Evolutionary conservation across 2,329 filamentous ascomycete genomes (phyloP).

Genomic region (Fusarium sp.): DNA sequence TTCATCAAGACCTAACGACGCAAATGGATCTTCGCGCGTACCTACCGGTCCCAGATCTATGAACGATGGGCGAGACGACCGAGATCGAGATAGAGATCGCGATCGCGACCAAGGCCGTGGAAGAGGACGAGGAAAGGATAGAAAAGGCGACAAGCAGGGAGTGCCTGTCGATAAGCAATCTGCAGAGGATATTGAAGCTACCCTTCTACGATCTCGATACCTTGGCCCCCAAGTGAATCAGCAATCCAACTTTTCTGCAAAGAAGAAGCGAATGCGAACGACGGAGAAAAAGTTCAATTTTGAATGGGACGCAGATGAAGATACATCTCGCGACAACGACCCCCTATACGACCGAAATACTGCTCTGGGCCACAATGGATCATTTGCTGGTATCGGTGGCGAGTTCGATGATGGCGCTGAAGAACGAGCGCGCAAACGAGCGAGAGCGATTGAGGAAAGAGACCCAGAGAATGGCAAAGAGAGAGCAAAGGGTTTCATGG

Average conservation of each 20-base stretch:
- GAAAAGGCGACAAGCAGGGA: slow-evolving; percentile 52
- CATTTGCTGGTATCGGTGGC: slow-evolving; percentile 63
- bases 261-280: slow-evolving; percentile 93
- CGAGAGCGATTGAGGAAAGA: slow-evolving; percentile 77
- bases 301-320: slow-evolving; percentile 95
- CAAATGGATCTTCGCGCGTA: slow-evolving; percentile 51
- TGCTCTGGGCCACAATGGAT: slow-evolving; percentile 48
- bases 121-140: slow-evolving; percentile 53
- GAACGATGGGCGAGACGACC: slow-evolving; percentile 53
- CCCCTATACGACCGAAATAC: slow-evolving; percentile 71
- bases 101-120: slow-evolving; percentile 23
- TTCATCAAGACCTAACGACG: slow-evolving; percentile 43
- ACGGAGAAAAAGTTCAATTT: slow-evolving; percentile 99
- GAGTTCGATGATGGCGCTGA: slow-evolving; percentile 67
- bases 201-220: slow-evolving; percentile 82
- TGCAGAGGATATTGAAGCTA: slow-evolving; percentile 75
- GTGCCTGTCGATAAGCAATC: slow-evolving; percentile 53
- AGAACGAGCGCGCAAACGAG: slow-evolving; percentile 66
- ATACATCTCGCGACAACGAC: slow-evolving; percentile 78
- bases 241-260: slow-evolving; percentile 86
- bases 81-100: slow-evolving; percentile 43
- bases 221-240: slow-evolving; percentile 91
- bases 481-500: slow-evolving; percentile 82
- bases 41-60: slow-evolving; percentile 81
- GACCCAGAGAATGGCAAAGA: slow-evolving; percentile 81